Percentiles rank a stretch among this genome's conserved stretches.
These are phyloP conservation scores for Dactylorhiza incarnata DNA, from an alignment of 106 monocot species.

Conservation along the genomic window DNA sequence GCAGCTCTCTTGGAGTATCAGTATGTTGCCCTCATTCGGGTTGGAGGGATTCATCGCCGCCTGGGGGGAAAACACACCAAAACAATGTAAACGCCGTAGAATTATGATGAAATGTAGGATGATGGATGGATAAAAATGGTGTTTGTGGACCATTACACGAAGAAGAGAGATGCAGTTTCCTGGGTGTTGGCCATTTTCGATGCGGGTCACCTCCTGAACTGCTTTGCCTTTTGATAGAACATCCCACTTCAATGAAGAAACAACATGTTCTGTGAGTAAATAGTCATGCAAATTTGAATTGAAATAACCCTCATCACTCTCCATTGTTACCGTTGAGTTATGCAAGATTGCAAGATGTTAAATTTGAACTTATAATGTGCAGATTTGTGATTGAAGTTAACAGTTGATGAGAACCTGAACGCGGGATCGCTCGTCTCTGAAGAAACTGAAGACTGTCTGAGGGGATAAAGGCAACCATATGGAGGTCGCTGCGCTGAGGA, in stretches of 20 bases:
- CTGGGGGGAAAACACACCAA: neutral
- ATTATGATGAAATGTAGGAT: neutral
- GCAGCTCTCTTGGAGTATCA: constrained; percentile 91
- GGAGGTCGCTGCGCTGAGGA: constrained; percentile 79
- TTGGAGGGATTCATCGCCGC: constrained; percentile 13
- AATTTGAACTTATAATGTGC: neutral
- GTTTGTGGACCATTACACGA: constrained; percentile 39
- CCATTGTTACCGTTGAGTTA: neutral
- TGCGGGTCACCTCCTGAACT: constrained; percentile 73
- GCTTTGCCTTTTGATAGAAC: constrained; percentile 69
- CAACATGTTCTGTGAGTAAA: neutral
- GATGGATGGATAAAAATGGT: neutral
- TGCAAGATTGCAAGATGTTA: neutral
- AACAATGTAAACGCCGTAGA: neutral
- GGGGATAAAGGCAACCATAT: constrained; percentile 67
- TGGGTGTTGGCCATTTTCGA: constrained; percentile 55
- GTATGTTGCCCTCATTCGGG: constrained; percentile 60
- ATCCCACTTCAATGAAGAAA: constrained; percentile 57
- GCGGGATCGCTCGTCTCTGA: constrained; percentile 63
- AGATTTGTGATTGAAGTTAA: neutral
- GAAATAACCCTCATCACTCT: no score
- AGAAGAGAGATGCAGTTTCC: constrained; percentile 86
- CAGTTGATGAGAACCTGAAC: constrained; percentile 40
- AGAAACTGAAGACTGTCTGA: constrained; percentile 74
- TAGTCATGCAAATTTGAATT: neutral